Evolutionary conservation across 176 grass and related monocot genomes (phyloP), one percentile per base, ranked within the genome.

Genomic region (Oryza brachyantha): DNA sequence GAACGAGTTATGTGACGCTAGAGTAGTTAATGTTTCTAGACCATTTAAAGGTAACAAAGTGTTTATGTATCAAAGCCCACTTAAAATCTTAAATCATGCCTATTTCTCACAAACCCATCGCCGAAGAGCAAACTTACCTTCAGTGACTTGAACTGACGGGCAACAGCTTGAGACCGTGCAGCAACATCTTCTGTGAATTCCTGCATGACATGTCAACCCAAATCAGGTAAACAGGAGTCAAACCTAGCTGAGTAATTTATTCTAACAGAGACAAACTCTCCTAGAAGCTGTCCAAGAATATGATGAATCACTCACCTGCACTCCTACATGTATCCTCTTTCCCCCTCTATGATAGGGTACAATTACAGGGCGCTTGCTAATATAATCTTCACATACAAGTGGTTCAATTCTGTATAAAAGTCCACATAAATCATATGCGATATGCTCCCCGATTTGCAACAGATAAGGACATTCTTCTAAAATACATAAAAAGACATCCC

Each of bases 361-460:
- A 78, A 99, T 88, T 52, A 99, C 85, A 48, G 92, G 96, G 29
- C 87, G 88, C 64, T 82, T 92, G 77, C 83, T 87, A 36, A 91
- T 66, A 73, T 88, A 91, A 84, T 99, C 96, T 81, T 99, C 90
- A 83, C 96, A 99, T 68, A 95, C 88, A 86, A 99, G 86, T 71
- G 96, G 96, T 92, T 98, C 96, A 71, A 98, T 74, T 93, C 96
- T 99, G 88, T n/a, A n/a, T n/a, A n/a, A n/a, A n/a, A n/a, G n/a
- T n/a, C n/a, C n/a, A n/a, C n/a, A n/a, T n/a, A n/a, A n/a, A n/a
- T n/a, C n/a, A n/a, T n/a, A n/a, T n/a, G n/a, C n/a, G n/a, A n/a
- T n/a, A n/a, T n/a, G n/a, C n/a, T n/a, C n/a, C n/a, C n/a, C n/a
- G n/a, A n/a, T n/a, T n/a, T n/a, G n/a, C n/a, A n/a, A n/a, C n/a